Base-by-base conservation (phyloP, 441 rosid genomes). In the Francoa sonchifolia region DNA sequence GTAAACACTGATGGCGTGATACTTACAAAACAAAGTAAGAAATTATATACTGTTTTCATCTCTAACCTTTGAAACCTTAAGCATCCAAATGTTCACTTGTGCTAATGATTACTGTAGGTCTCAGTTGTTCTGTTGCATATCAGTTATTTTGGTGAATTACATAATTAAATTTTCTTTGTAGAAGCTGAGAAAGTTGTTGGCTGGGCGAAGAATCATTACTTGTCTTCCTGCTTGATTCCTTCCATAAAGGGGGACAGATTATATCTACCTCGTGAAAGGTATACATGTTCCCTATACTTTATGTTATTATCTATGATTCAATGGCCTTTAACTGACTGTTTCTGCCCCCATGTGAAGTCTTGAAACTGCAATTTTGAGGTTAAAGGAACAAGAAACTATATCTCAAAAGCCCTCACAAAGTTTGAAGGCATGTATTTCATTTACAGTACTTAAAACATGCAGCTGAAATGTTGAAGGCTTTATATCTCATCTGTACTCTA, bases 181-280 rank as follows among this genome's bases (percentile, higher is more conserved):
- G 99, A 79, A 72, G 86, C 95, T 59, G 95, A 82, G 70, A 86
- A 80, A 62, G 62, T 86, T 58, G 73, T 86, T 52, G 99, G 99
- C 43, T 82, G 96, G 99, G 94, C 96, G 3, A 80, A 72, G 71
- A 90, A 86, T 68, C 87, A 82, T 44, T 67, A 86, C 48, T 49
- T 90, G 46, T 72, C 90, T 23, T 67, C 77, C 22, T 83, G 90
- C 55, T 17, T 50, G 30, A 52, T 40, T 42, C 99, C 96, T 58
- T 65, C 57, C 25, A 33, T 90, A 38, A 82, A 69, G 67, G 94
- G 88, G 42, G 83, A 70, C 31, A 67, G 77, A 39, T 57, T 87
- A 60, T 55, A 44, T 61, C 63, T 90, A 34, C 99, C 96, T 48
- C 77, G 72, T 52, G 76, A 82, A 66, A 85, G 95, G 93, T 90